Evolutionary conservation across 176 grass and related monocot species (phyloP), one percentile per base, ranked within the genome.

Genomic region (Ananas comosus): DNA sequence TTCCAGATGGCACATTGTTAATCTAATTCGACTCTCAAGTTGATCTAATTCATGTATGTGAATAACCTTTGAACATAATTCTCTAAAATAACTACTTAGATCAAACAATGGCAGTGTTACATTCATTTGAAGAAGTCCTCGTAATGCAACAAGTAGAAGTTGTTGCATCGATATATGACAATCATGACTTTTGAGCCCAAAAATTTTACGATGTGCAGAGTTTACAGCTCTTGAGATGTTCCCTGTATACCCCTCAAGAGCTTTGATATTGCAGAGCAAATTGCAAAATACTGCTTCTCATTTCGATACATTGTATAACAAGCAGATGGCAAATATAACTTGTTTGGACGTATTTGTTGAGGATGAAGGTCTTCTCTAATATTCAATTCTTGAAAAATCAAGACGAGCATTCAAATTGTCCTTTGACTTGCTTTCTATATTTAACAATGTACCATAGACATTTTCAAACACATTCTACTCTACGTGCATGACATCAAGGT

Each of bases 391-490:
- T 68, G 8, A n/a, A 13, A 50, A 49, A 68, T 50, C 66, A n/a
- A 17, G 6, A 48, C 28, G 27, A 49, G 42, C 33, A 3, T 68
- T 68, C 8, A 48, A 10, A 47, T 68, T 14, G 42, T 50, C 33
- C 57, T 51, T 56, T 0, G 14, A 63, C 64, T 64, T 42, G 5
- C 16, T 33, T 23, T 52, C 10, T 11, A 71, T 63, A 23, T 79
- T 59, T 67, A 79, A 65, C 42, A 70, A 19, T 17, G 66, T 70
- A 1, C 64, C 25, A 9, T 64, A 70, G 63, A 79, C 12, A 33
- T 79, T 79, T 8, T 79, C 76, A 64, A 23, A 70, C 8, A 49
- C 5, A 64, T 78, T 78, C 51, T 78, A 64, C 25, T 78, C 76
- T 14, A 78, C 51, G 48, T 79, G 52, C 67, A 79, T 79, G 7